phyloP scores from a whole-genome alignment of 768 basidiomycete genomes.

The Rhizopogon sp. region DNA sequence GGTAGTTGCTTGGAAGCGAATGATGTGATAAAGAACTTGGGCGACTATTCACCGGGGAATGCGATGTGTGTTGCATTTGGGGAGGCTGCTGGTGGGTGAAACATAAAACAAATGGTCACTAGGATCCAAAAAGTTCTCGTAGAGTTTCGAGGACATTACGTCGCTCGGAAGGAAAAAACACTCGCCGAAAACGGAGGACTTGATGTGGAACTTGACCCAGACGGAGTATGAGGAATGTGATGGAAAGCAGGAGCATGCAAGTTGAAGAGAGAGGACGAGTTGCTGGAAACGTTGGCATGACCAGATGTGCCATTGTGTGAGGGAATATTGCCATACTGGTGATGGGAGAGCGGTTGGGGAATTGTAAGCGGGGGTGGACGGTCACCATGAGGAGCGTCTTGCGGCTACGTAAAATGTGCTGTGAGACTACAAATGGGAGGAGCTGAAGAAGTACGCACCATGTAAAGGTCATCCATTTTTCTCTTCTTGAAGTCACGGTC shows the following conservation, averaged over 20 bases:
- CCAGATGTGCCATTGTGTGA: conserved; percentile 37
- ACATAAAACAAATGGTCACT: conserved; percentile 42
- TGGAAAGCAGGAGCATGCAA: conserved; percentile 55
- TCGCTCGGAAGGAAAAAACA: conserved; percentile 41
- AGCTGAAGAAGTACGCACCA: conserved; percentile 28
- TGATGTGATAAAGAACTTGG: conserved; percentile 36
- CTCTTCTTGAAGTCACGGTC: conserved; percentile 62
- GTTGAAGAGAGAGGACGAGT: conserved; percentile 42
- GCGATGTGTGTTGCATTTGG: conserved; percentile 57
- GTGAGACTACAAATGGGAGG: background rate
- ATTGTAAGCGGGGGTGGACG: conserved; percentile 59
- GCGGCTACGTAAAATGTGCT: conserved; percentile 31
- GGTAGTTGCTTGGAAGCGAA: conserved; percentile 35
- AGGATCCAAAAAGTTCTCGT: conserved; percentile 47
- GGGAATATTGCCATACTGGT: conserved; percentile 42
- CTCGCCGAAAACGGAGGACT: conserved; percentile 88
- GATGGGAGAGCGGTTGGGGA: conserved; percentile 46
- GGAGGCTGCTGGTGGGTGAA: conserved; percentile 54
- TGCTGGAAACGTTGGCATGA: conserved; percentile 29
- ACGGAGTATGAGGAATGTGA: conserved; percentile 64
- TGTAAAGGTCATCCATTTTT: conserved; percentile 57
- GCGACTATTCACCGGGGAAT: conserved; percentile 46
- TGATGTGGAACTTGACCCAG: conserved; percentile 67
- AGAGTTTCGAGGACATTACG: conserved; percentile 22
- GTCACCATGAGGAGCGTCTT: conserved; percentile 37